phyloP scores from a whole-genome alignment of 768 basidiomycete genomes.

The Rhizopogon rudus region DNA sequence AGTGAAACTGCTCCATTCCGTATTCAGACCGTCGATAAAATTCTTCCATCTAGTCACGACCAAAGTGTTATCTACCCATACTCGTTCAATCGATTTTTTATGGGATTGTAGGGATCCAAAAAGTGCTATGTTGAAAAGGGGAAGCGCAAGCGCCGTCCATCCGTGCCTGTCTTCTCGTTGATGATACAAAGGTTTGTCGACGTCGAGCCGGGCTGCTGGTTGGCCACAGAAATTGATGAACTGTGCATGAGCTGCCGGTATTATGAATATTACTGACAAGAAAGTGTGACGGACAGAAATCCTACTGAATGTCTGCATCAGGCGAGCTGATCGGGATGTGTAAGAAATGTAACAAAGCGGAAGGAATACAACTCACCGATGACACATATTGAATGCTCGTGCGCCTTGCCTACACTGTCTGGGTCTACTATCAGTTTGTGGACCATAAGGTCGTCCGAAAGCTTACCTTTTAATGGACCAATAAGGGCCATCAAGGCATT shows the following conservation, averaged over 20 bases:
- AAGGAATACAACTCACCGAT: neutral
- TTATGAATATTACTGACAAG: constrained; percentile 2
- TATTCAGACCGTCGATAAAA: constrained; percentile 35
- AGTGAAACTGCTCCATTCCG: constrained; percentile 45
- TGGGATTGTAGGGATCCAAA: constrained; percentile 45
- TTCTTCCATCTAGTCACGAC: constrained; percentile 33
- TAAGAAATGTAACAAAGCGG: neutral
- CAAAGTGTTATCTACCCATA: constrained; percentile 42
- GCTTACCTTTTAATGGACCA: neutral
- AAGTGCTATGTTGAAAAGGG: constrained; percentile 31
- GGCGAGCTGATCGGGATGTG: constrained; percentile 1
- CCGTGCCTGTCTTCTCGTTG: neutral
- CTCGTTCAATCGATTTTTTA: constrained; percentile 31
- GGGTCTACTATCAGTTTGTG: no score
- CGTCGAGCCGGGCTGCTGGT: constrained; percentile 29
- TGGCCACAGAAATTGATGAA: constrained; percentile 35
- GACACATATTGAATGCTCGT: constrained; percentile 4
- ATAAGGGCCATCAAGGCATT: constrained; percentile 7
- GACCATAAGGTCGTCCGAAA: no score
- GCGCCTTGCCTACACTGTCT: neutral
- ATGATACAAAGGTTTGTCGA: constrained; percentile 20
- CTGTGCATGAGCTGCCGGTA: constrained; percentile 17
- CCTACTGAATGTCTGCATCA: constrained; percentile 7
- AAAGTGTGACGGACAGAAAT: neutral
- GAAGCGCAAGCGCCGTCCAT: constrained; percentile 30